Evolutionary conservation across 164 flowering plant genomes (phyloP).

Genomic region (Kalanchoe fedtschenkoi): DNA sequence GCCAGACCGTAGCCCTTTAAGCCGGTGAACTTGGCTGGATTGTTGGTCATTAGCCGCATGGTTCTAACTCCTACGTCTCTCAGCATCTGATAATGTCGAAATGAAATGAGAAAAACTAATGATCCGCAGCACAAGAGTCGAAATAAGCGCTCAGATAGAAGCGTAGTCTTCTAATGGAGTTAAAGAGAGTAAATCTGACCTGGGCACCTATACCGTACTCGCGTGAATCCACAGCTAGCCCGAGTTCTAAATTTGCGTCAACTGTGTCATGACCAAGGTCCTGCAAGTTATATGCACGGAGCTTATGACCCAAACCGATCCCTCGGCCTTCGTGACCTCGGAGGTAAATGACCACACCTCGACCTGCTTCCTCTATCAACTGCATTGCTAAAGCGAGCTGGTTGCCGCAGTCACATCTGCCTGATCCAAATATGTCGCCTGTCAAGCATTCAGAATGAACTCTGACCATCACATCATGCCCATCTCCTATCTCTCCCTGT

Average conservation of each 20-base stretch:
- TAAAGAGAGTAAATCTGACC: conserved; percentile 49
- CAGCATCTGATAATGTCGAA: too few species aligned
- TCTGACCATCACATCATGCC: conserved; percentile 85
- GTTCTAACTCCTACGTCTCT: conserved; percentile 83
- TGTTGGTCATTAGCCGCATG: conserved; percentile 95
- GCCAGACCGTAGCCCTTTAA: conserved; percentile 88
- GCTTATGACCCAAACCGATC: conserved; percentile 94
- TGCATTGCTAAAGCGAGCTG: conserved; percentile 92
- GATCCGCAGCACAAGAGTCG: conserved; percentile 23
- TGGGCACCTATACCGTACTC: conserved; percentile 99
- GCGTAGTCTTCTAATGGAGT: too few species aligned
- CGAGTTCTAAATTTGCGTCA: conserved; percentile 93
- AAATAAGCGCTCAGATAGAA: too few species aligned
- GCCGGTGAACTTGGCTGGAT: conserved; percentile 79
- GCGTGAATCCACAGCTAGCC: conserved; percentile 90
- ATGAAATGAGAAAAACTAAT: too few species aligned
- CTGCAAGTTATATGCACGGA: conserved; percentile 87
- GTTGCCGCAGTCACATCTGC: conserved; percentile 87
- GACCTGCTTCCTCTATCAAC: conserved; percentile 76
- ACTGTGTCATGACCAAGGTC: conserved; percentile 93
- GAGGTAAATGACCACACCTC: conserved; percentile 80
- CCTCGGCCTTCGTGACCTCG: conserved; percentile 99
- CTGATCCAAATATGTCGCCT: conserved; percentile 95
- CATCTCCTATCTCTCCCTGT: conserved; percentile 73
- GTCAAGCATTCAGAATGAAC: conserved; percentile 99